Evolutionary conservation across 345 rosid genomes (phyloP).

Genomic region (Syzygium oleosum): DNA sequence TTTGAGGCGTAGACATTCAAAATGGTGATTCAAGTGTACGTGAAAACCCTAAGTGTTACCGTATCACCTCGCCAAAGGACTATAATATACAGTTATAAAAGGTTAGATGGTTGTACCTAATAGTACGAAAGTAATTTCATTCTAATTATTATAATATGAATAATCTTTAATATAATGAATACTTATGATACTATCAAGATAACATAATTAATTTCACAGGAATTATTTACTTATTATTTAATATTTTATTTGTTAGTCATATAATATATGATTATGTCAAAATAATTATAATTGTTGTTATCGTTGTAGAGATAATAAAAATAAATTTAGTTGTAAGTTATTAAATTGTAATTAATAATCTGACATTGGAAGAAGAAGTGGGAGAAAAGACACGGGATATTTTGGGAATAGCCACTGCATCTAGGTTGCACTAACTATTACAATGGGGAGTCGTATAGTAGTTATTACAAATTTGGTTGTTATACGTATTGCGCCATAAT

Average conservation of each 20-base stretch:
- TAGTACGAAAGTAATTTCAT: background rate
- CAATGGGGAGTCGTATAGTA: background rate
- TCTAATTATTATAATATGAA: background rate
- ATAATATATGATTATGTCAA: background rate
- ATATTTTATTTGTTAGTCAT: background rate
- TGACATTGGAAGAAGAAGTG: background rate
- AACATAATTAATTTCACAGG: background rate
- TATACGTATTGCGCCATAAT: background rate
- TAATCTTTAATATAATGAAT: background rate
- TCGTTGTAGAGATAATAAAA: background rate
- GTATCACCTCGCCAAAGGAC: background rate
- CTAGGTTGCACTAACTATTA: background rate
- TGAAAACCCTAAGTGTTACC: background rate
- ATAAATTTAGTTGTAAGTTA: background rate
- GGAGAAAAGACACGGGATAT: background rate
- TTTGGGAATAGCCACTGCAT: background rate
- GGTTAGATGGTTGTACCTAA: background rate
- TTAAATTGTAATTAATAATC: background rate
- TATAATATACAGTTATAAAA: background rate
- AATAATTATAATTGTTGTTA: background rate
- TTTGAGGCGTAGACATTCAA: background rate
- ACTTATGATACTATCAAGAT: background rate
- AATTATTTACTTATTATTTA: background rate
- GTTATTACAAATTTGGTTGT: background rate
- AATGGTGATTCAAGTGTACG: background rate